Base-by-base conservation (phyloP, 192 early-diverging fungal genomes). In the Linnemannia hyalina region DNA sequence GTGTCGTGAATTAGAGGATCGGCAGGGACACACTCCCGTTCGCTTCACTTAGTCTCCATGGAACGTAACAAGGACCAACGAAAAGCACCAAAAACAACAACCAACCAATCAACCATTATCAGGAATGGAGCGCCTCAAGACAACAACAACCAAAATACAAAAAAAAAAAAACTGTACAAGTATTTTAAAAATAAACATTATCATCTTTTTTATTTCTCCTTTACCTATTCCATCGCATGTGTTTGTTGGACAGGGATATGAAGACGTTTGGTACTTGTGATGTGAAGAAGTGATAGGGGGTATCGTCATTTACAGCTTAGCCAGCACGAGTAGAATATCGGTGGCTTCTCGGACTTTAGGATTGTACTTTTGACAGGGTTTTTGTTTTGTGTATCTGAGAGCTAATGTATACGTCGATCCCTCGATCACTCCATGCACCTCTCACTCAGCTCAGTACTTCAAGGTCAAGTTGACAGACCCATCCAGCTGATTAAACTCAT, bases 391-490 rank as follows among this genome's bases (percentile, higher is more conserved):
- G 13, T 15, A 22, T 52, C 49, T 52, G 49, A 5, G 15, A 52
- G 20, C 16, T 3, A 49, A 16, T 52, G 18, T 46, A 46, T 13
- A 15, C 44, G 44, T 11, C 42, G 42, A 40, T 40, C 1, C 38
- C 38, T 46, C 44, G 44, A 15, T 46, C 13, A 7, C 13, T 46
- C 44, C 13, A 46, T 15, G 23, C 20, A 15, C 36, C 35, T 23
- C 15, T 23, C 23, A 68, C 32, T 2, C 8, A 29, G 9, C 38
- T 89, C 71, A 92, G 70, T 90, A 92, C 40, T 81, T 89, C n/a
- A 92, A 70, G 6, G 85, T 80, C 35, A 92, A 74, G 20, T 83
- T 90, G 15, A 90, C 70, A n/a, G 75, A 74, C 32, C 89, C 89
- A 75, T 92, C 90, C 29, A 80, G 74, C 70, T 87, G 78, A 5